phyloP scores from a whole-genome alignment of 257 asterid genomes.

The Nicotiana tomentosiformis region DNA sequence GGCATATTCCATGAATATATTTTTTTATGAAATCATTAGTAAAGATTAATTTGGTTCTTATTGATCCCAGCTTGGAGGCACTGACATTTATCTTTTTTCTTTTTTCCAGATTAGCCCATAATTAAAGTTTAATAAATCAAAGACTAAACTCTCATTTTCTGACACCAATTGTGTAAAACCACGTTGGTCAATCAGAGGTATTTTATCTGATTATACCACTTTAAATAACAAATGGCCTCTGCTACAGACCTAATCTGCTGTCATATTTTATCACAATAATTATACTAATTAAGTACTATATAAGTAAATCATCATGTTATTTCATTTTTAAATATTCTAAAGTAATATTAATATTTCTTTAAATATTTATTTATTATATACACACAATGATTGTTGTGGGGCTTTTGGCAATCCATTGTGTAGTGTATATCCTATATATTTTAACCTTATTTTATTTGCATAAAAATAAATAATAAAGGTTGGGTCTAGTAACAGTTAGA shows the following conservation, averaged over 20 bases:
- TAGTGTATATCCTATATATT: constrained; percentile 1
- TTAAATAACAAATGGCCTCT: not conserved
- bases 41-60: constrained; percentile 19
- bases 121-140: not conserved
- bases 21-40: constrained; percentile 8
- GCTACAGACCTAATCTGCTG: constrained; percentile 9
- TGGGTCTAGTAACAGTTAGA: constrained; percentile 20
- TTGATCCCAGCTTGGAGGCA: constrained; percentile 27
- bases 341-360: not conserved
- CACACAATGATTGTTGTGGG: constrained; percentile 14
- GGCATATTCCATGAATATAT: constrained; percentile 35
- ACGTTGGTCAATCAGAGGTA: constrained; percentile 19
- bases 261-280: not conserved
- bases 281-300: not conserved
- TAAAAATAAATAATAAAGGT: not conserved
- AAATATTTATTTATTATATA: not conserved
- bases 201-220: constrained; percentile 2
- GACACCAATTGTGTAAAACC: constrained; percentile 16
- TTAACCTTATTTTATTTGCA: not conserved
- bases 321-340: not conserved
- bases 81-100: constrained; percentile 15
- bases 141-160: not conserved
- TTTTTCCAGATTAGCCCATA: constrained; percentile 14
- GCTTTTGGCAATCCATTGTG: not conserved
- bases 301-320: not conserved